Evolutionary conservation across 176 grass and related monocot species (phyloP), one percentile per base, ranked within the genome.

Genomic region (Triticum timopheevii): DNA sequence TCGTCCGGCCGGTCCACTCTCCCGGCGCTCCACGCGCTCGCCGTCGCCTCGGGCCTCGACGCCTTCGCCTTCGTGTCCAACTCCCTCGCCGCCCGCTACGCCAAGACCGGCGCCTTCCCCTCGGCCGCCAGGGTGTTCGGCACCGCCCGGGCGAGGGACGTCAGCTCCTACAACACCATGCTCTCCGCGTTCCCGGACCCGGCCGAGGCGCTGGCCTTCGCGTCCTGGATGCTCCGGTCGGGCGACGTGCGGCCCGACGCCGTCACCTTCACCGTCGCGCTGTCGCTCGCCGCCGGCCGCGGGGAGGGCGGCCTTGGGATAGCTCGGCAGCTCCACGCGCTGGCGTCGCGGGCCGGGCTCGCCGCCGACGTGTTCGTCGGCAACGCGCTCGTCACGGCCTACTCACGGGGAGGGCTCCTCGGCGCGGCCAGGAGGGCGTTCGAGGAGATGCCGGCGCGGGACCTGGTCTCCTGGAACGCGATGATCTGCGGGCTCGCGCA

Each of bases 381-480:
- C 25, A 98, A 98, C 22, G 90, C 90, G 22, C 92, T 95, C 40
- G 80, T 98, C 74, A 95, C 90, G 38, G 88, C 90, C 7, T 98
- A 98, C 82, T 78, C 92, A 4, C 79, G 92, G 12, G 69, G 65
- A 6, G 88, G 73, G 5, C 90, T 77, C 69, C 30, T 86, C 13
- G 33, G 59, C 13, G 87, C 88, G 15, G 93, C 96, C 3, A 61
- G 79, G 20, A 88, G 44, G 58, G 76, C 89, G 74, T 98, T 95
- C 74, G 92, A 91, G 35, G 96, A 94, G 88, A 94, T 94, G 92
- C 58, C 81, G 5, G 8, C 79, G 7, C 42, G 82, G 81, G 93
- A 95, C 87, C 50, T 78, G 19, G 90, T 95, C 22, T 94, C 96
- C 72, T 98, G 93, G 92, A 98, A 98, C 84, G 92, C 93, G 11